These are phyloP conservation scores for Salix viminalis DNA, from an alignment of 345 rosid genomes.

Conservation along the genomic window DNA sequence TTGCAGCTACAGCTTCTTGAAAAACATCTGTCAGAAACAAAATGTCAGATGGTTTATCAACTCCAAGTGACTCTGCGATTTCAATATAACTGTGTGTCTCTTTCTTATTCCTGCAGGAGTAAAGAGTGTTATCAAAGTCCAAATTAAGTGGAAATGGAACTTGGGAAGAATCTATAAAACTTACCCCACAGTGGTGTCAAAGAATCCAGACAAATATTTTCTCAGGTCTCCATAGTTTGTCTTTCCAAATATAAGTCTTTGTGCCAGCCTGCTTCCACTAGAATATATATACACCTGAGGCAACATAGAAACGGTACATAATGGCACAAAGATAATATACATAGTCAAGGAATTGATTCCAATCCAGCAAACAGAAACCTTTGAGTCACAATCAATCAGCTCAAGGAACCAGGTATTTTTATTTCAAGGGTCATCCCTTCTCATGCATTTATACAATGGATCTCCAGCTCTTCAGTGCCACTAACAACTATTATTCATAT, in stretches of 20 bases:
- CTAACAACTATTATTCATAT: background rate
- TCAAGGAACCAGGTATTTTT: background rate
- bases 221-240: conserved; percentile 79
- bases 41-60: conserved; percentile 75
- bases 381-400: background rate
- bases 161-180: conserved; percentile 4
- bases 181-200: conserved; percentile 82
- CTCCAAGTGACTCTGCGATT: conserved; percentile 72
- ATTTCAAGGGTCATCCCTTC: background rate
- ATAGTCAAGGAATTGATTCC: background rate
- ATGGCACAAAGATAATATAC: background rate
- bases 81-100: conserved; percentile 68
- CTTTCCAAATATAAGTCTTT: conserved; percentile 83
- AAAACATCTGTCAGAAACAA: conserved; percentile 72
- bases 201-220: conserved; percentile 75
- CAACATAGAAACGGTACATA: conserved; percentile 2
- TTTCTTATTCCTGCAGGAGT: conserved; percentile 62
- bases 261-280: conserved; percentile 94
- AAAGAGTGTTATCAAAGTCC: background rate
- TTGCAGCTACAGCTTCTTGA: conserved; percentile 91
- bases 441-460: background rate
- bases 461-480: background rate
- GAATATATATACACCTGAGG: conserved; percentile 88
- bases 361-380: background rate
- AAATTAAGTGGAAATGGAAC: background rate